Evolutionary conservation across 192 early-diverging fungal species (phyloP), one percentile per base, ranked within the genome.

Genomic region (Backusella sp.): DNA sequence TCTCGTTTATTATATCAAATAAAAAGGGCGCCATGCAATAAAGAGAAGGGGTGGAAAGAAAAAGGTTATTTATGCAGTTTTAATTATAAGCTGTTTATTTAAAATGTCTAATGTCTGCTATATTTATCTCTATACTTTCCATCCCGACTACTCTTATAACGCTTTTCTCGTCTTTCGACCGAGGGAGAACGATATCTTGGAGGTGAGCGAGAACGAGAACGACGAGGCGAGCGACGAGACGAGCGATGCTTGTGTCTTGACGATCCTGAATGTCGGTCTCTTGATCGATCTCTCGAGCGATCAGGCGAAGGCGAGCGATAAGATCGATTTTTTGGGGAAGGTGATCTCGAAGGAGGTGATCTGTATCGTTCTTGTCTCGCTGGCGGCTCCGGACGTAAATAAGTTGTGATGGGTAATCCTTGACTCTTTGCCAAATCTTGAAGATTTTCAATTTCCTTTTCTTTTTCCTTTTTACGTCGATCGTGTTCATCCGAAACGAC

Each of bases 401-500:
- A 73, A n/a, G 70, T 28, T 19, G 30, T 35, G 17, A 70, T 59
- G 17, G 44, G 28, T 39, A 66, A 41, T 3, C 34, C 49, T 56
- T 73, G 73, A 17, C 26, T 73, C 66, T 30, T 71, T 14, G 39
- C 73, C 36, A 68, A 62, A 3, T 68, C 71, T 69, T 79, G 52
- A 15, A 80, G 62, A 21, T 73, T 49, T 34, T 84, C 80, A 28
- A 77, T 73, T 15, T 82, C 73, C 30, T 65, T 52, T 52, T 84
- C 75, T 28, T 65, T 81, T 75, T 82, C 80, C 44, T 84, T 84
- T 36, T 74, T 41, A 19, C 70, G 39, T 73, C 73, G 77, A n/a
- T 72, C 73, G 15, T 70, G 32, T 71, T 82, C 78, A 73, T 82
- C 80, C 12, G 73, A 77, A 73, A 79, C 37, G 53, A 84, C 83